Evolutionary conservation across 495 filamentous ascomycete genomes (phyloP).

Genomic region (Baudoinia panamericana): DNA sequence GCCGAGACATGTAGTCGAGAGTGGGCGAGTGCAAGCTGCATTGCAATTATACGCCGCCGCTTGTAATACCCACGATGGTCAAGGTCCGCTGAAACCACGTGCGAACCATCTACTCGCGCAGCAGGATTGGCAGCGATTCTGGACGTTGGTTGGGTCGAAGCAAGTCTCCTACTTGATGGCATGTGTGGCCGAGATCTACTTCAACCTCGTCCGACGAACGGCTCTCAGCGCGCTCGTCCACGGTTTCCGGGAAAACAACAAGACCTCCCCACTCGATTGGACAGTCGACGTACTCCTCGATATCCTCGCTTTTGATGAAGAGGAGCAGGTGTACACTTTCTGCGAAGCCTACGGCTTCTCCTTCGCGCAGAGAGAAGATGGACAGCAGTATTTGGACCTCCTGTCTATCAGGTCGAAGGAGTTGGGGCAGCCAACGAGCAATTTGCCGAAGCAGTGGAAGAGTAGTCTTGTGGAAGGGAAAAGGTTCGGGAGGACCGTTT

Average conservation of each 20-base stretch:
- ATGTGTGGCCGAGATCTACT: conserved; percentile 84
- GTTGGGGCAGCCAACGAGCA: conserved; percentile 12
- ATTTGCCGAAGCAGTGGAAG: conserved; percentile 17
- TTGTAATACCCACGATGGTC: conserved; percentile 49
- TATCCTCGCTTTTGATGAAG: conserved; percentile 59
- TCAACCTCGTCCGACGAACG: conserved; percentile 63
- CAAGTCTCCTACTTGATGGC: conserved; percentile 79
- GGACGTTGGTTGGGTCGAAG: conserved; percentile 54
- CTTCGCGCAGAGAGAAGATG: conserved; percentile 35
- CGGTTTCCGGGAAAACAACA: conserved; percentile 42
- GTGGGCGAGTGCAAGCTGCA: conserved; percentile 49
- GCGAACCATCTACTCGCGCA: conserved; percentile 44
- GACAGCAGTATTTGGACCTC: conserved; percentile 25
- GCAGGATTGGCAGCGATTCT: conserved; percentile 58
- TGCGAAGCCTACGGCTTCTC: conserved; percentile 54
- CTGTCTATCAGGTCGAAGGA: conserved; percentile 12
- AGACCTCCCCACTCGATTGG: conserved; percentile 52
- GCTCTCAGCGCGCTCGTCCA: conserved; percentile 59
- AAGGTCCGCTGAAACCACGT: conserved; percentile 50
- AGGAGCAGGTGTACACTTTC: conserved; percentile 56
- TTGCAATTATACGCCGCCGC: conserved; percentile 56
- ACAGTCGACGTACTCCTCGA: conserved; percentile 51
- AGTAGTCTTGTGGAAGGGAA: conserved; percentile 20
- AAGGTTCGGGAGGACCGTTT: conserved; percentile 16
- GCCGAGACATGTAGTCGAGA: conserved; percentile 43